Conservation (phyloP, 2,329 filamentous ascomycete species). For the Penicillium sclerotigenum region DNA sequence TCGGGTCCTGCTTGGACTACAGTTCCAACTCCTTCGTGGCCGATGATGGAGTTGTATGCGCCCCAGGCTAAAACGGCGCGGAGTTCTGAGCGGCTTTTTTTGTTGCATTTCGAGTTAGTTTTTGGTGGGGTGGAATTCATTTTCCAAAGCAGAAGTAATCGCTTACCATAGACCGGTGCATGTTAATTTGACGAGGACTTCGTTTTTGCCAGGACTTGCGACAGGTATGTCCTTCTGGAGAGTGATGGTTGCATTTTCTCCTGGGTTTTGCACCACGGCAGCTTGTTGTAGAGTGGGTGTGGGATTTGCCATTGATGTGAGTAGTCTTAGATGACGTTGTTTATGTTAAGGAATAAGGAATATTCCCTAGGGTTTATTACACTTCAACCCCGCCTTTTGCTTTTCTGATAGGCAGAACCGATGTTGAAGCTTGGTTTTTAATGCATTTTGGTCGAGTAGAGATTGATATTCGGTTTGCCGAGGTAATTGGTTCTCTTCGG, state of each 20-base stretch:
- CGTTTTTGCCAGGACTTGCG: conserved; percentile 14
- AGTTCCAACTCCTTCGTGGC: conserved; percentile 26
- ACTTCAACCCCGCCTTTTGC: neutral
- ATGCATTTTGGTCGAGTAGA: neutral
- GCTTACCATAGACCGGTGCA: conserved; percentile 26
- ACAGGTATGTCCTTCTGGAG: conserved; percentile 15
- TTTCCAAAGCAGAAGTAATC: no score
- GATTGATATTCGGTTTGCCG: neutral
- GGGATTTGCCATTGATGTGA: neutral
- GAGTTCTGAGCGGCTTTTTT: conserved; percentile 25
- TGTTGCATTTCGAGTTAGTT: neutral
- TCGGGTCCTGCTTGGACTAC: conserved; percentile 16
- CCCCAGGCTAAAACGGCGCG: conserved; percentile 23
- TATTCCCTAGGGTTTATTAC: neutral
- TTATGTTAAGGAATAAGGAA: neutral
- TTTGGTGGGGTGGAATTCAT: neutral
- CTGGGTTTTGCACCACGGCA: conserved; percentile 17
- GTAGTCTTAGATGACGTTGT: neutral
- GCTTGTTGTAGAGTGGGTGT: conserved; percentile 15
- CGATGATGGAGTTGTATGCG: conserved; percentile 26
- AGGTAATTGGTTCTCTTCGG: conserved; percentile 4
- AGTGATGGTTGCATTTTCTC: conserved; percentile 11
- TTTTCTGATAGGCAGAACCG: neutral
- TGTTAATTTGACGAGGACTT: conserved; percentile 23
- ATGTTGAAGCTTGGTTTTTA: neutral